Evolutionary conservation across 148 eudicot genomes (phyloP).

Genomic region (Vaccinium corymbosum): DNA sequence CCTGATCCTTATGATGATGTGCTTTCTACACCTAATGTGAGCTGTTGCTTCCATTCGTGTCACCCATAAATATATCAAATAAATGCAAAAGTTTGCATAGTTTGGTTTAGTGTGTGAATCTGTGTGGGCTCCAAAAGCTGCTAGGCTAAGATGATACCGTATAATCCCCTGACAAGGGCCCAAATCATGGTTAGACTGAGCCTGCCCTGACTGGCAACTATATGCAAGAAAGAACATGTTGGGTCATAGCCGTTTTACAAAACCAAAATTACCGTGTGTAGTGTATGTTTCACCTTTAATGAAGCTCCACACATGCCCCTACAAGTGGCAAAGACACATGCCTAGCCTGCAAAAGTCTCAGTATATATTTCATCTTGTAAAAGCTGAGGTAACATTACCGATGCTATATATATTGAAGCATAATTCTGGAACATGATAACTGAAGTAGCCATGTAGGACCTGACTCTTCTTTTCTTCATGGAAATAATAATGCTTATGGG

Average conservation of each 20-base stretch:
- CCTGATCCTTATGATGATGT: conserved; percentile 90
- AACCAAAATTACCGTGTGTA: background rate
- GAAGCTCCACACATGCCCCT: background rate
- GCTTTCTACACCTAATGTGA: conserved; percentile 92
- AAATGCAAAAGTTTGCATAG: background rate
- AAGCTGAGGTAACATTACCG: background rate
- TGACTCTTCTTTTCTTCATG: background rate
- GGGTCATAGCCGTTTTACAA: background rate
- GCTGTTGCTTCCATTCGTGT: conserved; percentile 16
- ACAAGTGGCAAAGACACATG: background rate
- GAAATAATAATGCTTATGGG: background rate
- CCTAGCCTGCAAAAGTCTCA: background rate
- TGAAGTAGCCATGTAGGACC: background rate
- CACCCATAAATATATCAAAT: background rate
- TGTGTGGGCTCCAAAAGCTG: background rate
- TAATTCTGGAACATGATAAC: background rate
- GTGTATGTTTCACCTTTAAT: background rate
- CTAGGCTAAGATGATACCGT: background rate
- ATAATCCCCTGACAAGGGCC: background rate
- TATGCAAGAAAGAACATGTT: background rate
- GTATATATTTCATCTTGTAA: background rate
- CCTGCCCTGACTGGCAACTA: background rate
- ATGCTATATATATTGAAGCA: background rate
- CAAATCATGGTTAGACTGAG: background rate
- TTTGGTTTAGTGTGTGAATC: background rate